phyloP scores from a whole-genome alignment of 768 basidiomycete species.

The Xerocomus brunneocitrinus region DNA sequence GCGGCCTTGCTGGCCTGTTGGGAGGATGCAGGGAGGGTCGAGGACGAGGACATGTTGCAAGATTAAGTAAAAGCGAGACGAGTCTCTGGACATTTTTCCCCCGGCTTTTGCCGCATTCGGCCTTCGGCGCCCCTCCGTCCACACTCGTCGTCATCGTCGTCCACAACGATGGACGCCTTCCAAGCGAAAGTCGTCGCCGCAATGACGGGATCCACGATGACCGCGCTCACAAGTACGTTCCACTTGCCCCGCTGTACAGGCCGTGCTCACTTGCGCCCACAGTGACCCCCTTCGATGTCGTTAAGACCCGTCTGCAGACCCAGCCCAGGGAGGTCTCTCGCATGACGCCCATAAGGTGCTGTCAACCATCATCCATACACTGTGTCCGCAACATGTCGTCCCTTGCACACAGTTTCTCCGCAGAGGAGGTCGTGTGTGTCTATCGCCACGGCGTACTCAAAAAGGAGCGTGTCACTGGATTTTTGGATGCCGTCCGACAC shows the following conservation, averaged over 20 bases:
- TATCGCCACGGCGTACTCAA: slow-evolving; percentile 72
- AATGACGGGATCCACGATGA: slow-evolving; percentile 73
- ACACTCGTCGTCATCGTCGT: background rate
- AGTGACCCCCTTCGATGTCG: slow-evolving; percentile 99
- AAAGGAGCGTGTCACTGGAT: slow-evolving; percentile 75
- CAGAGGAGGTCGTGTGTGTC: slow-evolving; percentile 69
- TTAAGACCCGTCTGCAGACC: slow-evolving; percentile 95
- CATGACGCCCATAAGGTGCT: slow-evolving; percentile 57
- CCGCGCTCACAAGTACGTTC: slow-evolving; percentile 74
- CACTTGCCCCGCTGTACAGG: slow-evolving; percentile 4
- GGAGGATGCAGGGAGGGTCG: slow-evolving; percentile 56
- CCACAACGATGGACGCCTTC: slow-evolving; percentile 57
- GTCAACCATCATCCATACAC: slow-evolving; percentile 50
- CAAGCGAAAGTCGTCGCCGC: slow-evolving; percentile 79
- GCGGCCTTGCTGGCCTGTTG: slow-evolving; percentile 79
- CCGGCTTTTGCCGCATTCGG: slow-evolving; percentile 26
- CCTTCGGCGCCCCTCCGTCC: background rate
- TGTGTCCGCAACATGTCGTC: slow-evolving; percentile 81
- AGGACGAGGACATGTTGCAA: slow-evolving; percentile 30
- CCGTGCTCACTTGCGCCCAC: slow-evolving; percentile 7
- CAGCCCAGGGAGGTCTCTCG: slow-evolving; percentile 59
- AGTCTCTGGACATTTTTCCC: background rate
- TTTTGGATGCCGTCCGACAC: slow-evolving; percentile 77
- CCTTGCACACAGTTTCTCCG: slow-evolving; percentile 49
- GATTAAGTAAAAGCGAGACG: slow-evolving; percentile 9